These are phyloP conservation scores for Claviceps sp. DNA, from an alignment of 2,329 filamentous ascomycete genomes.

Conservation along the genomic window DNA sequence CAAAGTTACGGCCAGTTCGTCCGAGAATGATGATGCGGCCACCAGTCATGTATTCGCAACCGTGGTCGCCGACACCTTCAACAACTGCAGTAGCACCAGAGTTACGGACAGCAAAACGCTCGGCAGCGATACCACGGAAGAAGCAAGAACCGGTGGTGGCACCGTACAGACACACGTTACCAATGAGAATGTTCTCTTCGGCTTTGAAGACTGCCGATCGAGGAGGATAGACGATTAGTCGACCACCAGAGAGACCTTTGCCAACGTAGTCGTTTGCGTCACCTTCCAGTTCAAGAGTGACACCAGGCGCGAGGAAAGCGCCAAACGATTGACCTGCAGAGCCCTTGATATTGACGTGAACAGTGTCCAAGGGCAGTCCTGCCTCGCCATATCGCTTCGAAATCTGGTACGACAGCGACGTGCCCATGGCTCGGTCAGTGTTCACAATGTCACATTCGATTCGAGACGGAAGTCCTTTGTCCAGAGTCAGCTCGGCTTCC, in stretches of 20 bases:
- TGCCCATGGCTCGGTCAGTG: constrained; percentile 86
- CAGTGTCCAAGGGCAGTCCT: constrained; percentile 81
- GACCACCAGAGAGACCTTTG: constrained; percentile 87
- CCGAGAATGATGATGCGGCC: constrained; percentile 81
- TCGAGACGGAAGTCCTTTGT: constrained; percentile 83
- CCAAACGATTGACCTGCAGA: constrained; percentile 95
- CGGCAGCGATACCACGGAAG: constrained; percentile 93
- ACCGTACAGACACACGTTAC: constrained; percentile 91
- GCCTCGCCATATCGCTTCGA: constrained; percentile 83
- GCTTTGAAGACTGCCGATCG: constrained; percentile 86
- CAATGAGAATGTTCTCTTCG: constrained; percentile 87
- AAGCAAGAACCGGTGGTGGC: constrained; percentile 83
- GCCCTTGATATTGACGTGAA: constrained; percentile 92
- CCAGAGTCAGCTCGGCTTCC: constrained; percentile 84
- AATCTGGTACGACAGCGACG: constrained; percentile 90
- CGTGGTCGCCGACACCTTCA: constrained; percentile 90
- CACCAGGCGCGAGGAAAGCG: constrained; percentile 82
- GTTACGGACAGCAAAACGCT: constrained; percentile 93
- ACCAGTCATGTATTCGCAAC: constrained; percentile 98
- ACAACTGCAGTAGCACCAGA: constrained; percentile 93
- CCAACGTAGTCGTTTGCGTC: constrained; percentile 95
- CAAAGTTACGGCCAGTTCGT: constrained; percentile 88
- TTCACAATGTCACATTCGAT: constrained; percentile 96
- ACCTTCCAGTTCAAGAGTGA: constrained; percentile 89
- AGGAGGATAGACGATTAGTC: constrained; percentile 85